Evolutionary conservation across 1,139 yeast species (phyloP), one percentile per base, ranked within the genome.

Genomic region (Scheffersomyces titani): DNA sequence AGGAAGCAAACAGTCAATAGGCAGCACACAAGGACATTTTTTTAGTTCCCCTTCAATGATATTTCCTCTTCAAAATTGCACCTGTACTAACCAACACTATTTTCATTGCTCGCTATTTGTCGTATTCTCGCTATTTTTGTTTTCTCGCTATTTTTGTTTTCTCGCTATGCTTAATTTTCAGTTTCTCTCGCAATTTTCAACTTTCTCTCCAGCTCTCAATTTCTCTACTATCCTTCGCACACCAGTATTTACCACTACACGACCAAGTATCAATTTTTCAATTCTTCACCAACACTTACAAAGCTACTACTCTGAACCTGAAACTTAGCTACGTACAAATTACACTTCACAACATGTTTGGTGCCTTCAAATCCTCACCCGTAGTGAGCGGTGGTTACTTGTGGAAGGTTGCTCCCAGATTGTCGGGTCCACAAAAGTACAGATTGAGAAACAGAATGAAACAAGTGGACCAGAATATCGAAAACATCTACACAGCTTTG

Each of bases 401-500:
- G 56, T 93, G 98, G 97, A 87, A 83, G 62, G 84, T 80, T 51
- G 75, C 80, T 3, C 78, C 82, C 76, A 85, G 96, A 65, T 81
- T 94, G 83, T 90, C 98, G 5, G 77, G 80, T 50, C 85, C 84
- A 19, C 98, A 93, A 69, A 94, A 94, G 75, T 82, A 82, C 61
- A 83, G 98, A 67, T 92, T 91, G 68, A 84, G 98, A 76, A 81
- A 83, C 62, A 84, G 99, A 72, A 82, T 94, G 84, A 85, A 84
- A 70, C 78, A 78, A 51, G 98, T 96, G 53, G 99, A 96, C 74
- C 69, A 81, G 49, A 94, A 90, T 65, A 85, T 94, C 60, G 89
- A 86, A 54, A 85, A 85, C 36, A 78, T 96, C 40, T 88, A 86
- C 62, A 68, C 81, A 54, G 93, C 96, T 5, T 77, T 94, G 57